Percentiles rank a stretch among this genome's conserved stretches.
Conservation (phyloP, 495 filamentous ascomycete species). For the Xylaria curta region DNA sequence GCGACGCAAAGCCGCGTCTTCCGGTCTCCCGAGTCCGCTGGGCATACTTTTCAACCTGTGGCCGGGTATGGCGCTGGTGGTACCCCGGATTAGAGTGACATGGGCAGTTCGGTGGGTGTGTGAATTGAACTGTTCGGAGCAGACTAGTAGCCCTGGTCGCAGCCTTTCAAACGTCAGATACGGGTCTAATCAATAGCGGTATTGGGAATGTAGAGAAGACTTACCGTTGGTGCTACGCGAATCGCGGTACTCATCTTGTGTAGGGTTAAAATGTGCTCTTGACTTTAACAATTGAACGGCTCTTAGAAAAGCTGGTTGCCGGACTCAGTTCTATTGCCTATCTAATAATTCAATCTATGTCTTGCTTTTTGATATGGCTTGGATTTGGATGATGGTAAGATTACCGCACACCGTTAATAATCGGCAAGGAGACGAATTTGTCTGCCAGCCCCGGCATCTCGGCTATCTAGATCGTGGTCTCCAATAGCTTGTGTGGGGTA, state of each 20-base stretch:
- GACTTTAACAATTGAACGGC: background rate
- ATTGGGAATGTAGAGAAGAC: constrained; percentile 26
- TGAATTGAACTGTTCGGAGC: constrained; percentile 86
- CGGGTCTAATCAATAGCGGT: background rate
- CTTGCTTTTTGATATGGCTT: background rate
- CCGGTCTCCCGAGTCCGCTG: constrained; percentile 57
- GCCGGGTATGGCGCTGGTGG: constrained; percentile 66
- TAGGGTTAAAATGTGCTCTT: background rate
- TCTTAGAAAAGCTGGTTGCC: background rate
- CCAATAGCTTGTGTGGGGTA: constrained; percentile 19
- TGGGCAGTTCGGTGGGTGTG: constrained; percentile 87
- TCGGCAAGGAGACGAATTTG: background rate
- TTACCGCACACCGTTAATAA: background rate
- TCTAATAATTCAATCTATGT: background rate
- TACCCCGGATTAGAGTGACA: constrained; percentile 87
- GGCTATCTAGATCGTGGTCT: constrained; percentile 10
- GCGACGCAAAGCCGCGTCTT: constrained; percentile 67
- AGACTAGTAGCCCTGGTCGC: constrained; percentile 80
- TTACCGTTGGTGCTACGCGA: constrained; percentile 62
- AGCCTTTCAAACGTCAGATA: constrained; percentile 52
- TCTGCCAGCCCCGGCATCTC: constrained; percentile 11
- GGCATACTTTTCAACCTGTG: constrained; percentile 58
- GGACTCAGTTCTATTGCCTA: background rate
- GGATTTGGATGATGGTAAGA: background rate
- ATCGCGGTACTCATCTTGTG: constrained; percentile 58